phyloP scores from a whole-genome alignment of 2,329 filamentous ascomycete species.

The Delphinella strobiligena region DNA sequence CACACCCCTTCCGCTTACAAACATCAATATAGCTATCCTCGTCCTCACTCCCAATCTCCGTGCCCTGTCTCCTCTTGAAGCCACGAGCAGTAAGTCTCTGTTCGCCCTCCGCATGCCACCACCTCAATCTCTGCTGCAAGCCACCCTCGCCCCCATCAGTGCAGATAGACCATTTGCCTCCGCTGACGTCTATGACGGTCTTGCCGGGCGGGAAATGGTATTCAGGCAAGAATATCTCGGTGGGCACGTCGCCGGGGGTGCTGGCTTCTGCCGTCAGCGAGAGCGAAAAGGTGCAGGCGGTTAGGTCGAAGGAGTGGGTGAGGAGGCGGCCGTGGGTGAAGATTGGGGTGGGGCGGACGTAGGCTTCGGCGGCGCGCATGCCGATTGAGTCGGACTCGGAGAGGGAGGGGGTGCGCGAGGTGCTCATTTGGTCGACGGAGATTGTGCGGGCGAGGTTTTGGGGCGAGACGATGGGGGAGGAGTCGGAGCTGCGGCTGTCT shows the following conservation, averaged over 20 bases:
- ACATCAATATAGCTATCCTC: conserved; percentile 69
- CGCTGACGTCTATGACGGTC: conserved; percentile 61
- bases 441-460: conserved; percentile 64
- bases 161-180: conserved; percentile 82
- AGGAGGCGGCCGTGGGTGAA: conserved; percentile 59
- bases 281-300: conserved; percentile 64
- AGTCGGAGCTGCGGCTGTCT: conserved; percentile 36
- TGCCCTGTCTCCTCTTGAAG: conserved; percentile 46
- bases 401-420: conserved; percentile 9
- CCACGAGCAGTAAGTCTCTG: conserved; percentile 71
- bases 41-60: conserved; percentile 32
- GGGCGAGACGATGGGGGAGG: conserved; percentile 55
- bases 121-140: conserved; percentile 61
- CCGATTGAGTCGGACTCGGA: conserved; percentile 49
- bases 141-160: conserved; percentile 53
- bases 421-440: conserved; percentile 39
- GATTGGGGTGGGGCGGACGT: conserved; percentile 73
- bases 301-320: conserved; percentile 70
- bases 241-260: conserved; percentile 55
- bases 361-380: conserved; percentile 84
- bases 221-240: conserved; percentile 74
- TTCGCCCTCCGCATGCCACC: conserved; percentile 86
- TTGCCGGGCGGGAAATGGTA: conserved; percentile 78
- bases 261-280: conserved; percentile 50
- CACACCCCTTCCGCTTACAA: conserved; percentile 32